Conservation (phyloP, 495 filamentous ascomycete genomes). For the Eremomyces bilateralis region DNA sequence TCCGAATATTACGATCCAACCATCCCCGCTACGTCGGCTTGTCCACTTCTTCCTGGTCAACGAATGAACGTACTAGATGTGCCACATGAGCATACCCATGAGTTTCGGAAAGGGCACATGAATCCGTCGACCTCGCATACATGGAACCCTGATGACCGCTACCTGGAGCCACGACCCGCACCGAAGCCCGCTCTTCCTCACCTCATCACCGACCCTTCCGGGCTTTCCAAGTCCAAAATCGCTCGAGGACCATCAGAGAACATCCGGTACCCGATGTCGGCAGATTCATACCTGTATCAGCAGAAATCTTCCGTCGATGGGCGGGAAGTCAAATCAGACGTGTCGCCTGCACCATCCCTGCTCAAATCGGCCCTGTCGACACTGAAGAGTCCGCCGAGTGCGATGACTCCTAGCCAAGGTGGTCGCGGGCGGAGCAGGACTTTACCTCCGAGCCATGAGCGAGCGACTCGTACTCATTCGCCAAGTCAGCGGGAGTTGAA, state of each 20-base stretch:
- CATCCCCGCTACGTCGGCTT: conserved; percentile 50
- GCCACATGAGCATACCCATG: conserved; percentile 36
- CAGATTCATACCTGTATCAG: too few relatives aligned
- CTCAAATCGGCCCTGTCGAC: conserved; percentile 4
- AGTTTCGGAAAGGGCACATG: conserved; percentile 2
- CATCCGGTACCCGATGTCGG: too few relatives aligned
- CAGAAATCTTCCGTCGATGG: conserved; percentile 3
- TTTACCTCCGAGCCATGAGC: conserved; percentile 1
- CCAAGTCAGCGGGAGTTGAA: conserved; percentile 5
- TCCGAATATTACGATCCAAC: conserved; percentile 48
- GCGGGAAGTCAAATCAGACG: conserved; percentile 5
- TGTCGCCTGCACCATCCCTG: conserved; percentile 2
- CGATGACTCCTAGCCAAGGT: conserved; percentile 1
- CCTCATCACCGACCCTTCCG: conserved; percentile 3
- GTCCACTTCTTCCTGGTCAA: conserved; percentile 72
- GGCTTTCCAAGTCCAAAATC: too few relatives aligned
- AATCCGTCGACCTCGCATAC: conserved; percentile 21
- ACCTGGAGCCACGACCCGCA: conserved; percentile 41
- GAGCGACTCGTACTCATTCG: background rate
- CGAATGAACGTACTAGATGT: conserved; percentile 63
- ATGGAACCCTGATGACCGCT: conserved; percentile 60
- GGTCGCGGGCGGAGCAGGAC: background rate
- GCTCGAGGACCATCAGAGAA: too few relatives aligned
- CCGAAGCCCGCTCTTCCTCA: conserved; percentile 23
- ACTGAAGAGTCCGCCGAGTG: conserved; percentile 5